Evolutionary conservation across 306 rosid species (phyloP).

Genomic region (Parietaria judaica): DNA sequence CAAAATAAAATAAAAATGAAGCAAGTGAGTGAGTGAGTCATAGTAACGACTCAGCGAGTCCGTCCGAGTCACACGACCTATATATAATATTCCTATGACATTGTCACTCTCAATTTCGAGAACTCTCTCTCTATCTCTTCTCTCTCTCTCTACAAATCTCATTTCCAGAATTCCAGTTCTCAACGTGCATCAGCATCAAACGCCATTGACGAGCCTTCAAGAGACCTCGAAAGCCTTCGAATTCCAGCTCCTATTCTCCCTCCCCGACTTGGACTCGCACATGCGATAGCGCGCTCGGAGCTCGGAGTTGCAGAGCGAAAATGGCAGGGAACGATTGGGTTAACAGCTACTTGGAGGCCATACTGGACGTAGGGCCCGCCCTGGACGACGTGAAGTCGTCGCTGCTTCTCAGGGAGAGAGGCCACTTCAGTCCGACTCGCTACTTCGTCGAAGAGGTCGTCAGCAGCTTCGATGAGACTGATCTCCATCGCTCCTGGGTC

Average conservation of each 20-base stretch:
- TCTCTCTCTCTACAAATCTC: neutral
- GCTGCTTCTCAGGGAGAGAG: slow-evolving; percentile 78
- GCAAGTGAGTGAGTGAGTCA: too few species aligned
- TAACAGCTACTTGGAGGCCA: slow-evolving; percentile 90
- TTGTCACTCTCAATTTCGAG: neutral
- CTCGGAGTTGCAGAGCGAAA: slow-evolving; percentile 6
- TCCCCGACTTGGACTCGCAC: neutral
- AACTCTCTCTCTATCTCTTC: neutral
- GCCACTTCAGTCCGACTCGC: slow-evolving; percentile 91
- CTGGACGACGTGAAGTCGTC: slow-evolving; percentile 81
- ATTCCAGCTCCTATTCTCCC: neutral
- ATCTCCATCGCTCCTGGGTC: slow-evolving; percentile 97
- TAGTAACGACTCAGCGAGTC: too few species aligned
- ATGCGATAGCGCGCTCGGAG: neutral
- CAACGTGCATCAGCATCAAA: slow-evolving; percentile 3
- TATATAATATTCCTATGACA: neutral
- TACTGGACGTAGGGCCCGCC: slow-evolving; percentile 82
- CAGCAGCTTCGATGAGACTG: slow-evolving; percentile 92
- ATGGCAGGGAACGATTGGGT: slow-evolving; percentile 98
- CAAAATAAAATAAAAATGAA: too few species aligned
- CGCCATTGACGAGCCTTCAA: neutral
- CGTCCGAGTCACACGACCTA: neutral
- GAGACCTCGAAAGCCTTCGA: neutral
- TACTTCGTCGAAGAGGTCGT: slow-evolving; percentile 94
- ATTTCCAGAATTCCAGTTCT: neutral